Conservation (phyloP, 257 asterid species). For the Plantago ovata region DNA sequence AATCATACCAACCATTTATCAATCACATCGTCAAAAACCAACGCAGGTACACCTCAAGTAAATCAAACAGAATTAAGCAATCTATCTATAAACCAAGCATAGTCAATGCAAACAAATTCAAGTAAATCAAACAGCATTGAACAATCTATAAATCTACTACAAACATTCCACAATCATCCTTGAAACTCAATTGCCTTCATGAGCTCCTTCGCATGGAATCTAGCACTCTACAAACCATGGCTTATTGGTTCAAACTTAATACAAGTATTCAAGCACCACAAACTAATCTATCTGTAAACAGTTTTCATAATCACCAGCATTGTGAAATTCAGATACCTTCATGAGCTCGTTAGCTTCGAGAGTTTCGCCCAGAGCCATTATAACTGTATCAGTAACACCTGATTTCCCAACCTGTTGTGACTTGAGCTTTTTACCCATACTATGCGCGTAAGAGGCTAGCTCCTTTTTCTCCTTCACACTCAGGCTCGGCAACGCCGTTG, state of each 20-base stretch:
- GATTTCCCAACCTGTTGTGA: constrained; percentile 91
- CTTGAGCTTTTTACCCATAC: constrained; percentile 82
- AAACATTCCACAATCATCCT: no score
- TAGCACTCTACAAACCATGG: no score
- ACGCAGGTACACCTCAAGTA: background rate
- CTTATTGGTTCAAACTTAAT: background rate
- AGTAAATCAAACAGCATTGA: no score
- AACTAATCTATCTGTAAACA: no score
- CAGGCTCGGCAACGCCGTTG: constrained; percentile 45
- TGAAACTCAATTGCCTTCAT: no score
- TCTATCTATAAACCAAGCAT: background rate
- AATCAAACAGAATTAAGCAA: background rate
- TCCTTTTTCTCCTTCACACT: constrained; percentile 81
- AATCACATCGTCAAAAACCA: no score
- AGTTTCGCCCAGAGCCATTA: constrained; percentile 72
- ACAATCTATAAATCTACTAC: no score
- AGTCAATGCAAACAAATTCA: background rate
- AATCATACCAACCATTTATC: no score
- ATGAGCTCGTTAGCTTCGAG: constrained; percentile 90
- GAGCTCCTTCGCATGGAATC: no score
- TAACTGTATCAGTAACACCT: constrained; percentile 73
- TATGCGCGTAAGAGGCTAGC: constrained; percentile 76
- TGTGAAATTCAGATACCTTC: constrained; percentile 43
- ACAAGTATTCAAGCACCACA: background rate
- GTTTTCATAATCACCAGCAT: background rate